Evolutionary conservation across 495 filamentous ascomycete species (phyloP), one percentile per base, ranked within the genome.

Genomic region (Daldinia grandis): DNA sequence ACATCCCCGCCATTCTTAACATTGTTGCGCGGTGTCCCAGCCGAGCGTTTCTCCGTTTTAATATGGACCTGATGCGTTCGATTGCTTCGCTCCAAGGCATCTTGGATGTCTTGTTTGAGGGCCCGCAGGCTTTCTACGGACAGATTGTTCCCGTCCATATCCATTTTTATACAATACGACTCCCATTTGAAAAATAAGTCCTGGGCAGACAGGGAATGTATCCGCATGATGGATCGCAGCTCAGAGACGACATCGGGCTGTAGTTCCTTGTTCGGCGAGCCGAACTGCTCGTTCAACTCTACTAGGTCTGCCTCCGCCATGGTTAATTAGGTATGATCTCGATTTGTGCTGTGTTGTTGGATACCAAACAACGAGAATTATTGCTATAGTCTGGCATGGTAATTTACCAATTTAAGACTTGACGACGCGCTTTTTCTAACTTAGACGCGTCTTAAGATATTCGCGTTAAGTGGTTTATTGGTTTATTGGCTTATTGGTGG

Each of bases 121-220:
- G 87, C 85, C 59, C 89, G 83, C 42, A 91, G 85, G 0, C 86
- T 92, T 17, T 90, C 85, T 27, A 94, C 76, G 65, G 88, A 86
- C 61, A 94, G 76, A 57, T 87, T 92, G 44, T 87, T 89, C 67
- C 93, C 89, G 21, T 94, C 91, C 38, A 84, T 73, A 19, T 84
- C 85, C 92, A 98, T 95, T 81, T 94, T 97, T 71, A 99, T 90
- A 76, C 89, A 91, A 83, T 97, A 98, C 0, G 93, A 93, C 74
- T 99, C 95, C 95, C 95, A 99, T 86, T 98, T 97, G 87, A 89
- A 98, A 77, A 91, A 97, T 17, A 98, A 84, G 72, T 99, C 95
- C 75, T 97, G 87, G 27, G 87, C 83, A 30, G 86, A 82, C 62
- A 97, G 85, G 19, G 86, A 85, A 78, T 97, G 92, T 17, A 98